Evolutionary conservation across 768 basidiomycete species (phyloP), one percentile per base, ranked within the genome.

Genomic region (Myochromella boudieri): DNA sequence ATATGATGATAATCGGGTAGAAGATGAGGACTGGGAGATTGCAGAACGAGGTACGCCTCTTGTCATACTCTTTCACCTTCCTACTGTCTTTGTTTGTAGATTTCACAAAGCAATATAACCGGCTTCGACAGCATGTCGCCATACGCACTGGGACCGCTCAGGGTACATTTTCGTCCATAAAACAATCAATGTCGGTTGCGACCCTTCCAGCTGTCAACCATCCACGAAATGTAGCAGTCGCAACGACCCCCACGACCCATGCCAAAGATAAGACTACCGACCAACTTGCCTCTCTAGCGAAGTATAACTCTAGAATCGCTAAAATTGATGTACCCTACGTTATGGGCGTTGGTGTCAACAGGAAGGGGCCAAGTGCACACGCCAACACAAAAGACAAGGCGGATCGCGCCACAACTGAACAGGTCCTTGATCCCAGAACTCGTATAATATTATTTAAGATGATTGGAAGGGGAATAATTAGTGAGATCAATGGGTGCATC

Each of bases 21-120:
- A 91, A 52, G 89, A 92, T 59, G 91, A 93, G 59, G 89, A 93
- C 62, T 91, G 87, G 91, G 87, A 93, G 63, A 76, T 88, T 45
- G 79, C 87, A 42, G 90, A 92, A 67, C 69, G 86, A 78, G 87
- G 92, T 85, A 55, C 33, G 76, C 60, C 21, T 38, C 10, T 34
- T 15, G 46, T 44, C 25, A 11, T 31, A 17, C 12, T 17, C 37
- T n/a, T 9, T 47, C 22, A 32, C 39, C 46, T n/a, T 26, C 42
- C 38, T 20, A 43, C 3, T 12, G 24, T 54, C 46, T 32, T 49
- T 55, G 50, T 44, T 47, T 51, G 40, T 63, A 97, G 97, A 99
- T 70, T 97, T 99, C 59, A 98, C 97, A 26, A 98, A 98, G 68
- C 94, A 97, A 59, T 99, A 90, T 68, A 98, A 98, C 68, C 86